phyloP scores from a whole-genome alignment of 331 rosid genomes.

The Rhamnella rubrinervis region DNA sequence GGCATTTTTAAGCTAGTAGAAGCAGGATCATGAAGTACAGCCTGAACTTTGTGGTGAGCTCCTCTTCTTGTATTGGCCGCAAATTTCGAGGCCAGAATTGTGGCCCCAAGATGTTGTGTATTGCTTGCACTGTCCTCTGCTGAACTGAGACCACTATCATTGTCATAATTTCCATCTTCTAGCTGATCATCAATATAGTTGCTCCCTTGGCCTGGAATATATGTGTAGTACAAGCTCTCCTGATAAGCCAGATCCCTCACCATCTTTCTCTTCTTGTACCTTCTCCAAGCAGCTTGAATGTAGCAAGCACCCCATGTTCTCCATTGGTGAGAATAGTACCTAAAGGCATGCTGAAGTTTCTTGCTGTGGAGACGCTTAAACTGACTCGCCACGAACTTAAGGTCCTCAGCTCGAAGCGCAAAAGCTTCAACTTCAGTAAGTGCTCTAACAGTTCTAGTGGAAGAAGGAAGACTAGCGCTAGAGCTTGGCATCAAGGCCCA shows the following conservation, averaged over 20 bases:
- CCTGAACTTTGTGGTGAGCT: constrained; percentile 29
- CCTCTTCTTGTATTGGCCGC: constrained; percentile 74
- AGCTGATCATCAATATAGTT: constrained; percentile 24
- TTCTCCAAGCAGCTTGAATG: constrained; percentile 83
- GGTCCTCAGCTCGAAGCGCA: constrained; percentile 80
- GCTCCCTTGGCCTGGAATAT: constrained; percentile 14
- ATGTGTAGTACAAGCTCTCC: constrained; percentile 47
- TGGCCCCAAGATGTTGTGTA: constrained; percentile 45
- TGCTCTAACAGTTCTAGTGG: constrained; percentile 73
- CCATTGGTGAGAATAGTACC: constrained; percentile 78
- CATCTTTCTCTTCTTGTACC: constrained; percentile 54
- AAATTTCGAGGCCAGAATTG: constrained; percentile 74
- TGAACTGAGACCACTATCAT: constrained; percentile 23
- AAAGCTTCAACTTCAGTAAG: constrained; percentile 84
- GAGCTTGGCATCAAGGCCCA: constrained; percentile 92
- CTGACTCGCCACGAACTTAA: constrained; percentile 75
- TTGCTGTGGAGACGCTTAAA: constrained; percentile 87
- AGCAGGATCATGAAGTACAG: constrained; percentile 29
- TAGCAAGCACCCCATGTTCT: constrained; percentile 84
- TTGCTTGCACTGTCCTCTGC: constrained; percentile 17
- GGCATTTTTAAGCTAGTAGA: constrained; percentile 56
- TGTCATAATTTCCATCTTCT: constrained; percentile 24
- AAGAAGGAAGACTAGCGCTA: constrained; percentile 67
- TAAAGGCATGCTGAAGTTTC: constrained; percentile 70
- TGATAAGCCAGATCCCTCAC: constrained; percentile 48